Percentiles rank a stretch among this genome's conserved stretches.
These are phyloP conservation scores for Corrigiola litoralis DNA, from an alignment of 179 eudicot genomes.

Conservation along the genomic window DNA sequence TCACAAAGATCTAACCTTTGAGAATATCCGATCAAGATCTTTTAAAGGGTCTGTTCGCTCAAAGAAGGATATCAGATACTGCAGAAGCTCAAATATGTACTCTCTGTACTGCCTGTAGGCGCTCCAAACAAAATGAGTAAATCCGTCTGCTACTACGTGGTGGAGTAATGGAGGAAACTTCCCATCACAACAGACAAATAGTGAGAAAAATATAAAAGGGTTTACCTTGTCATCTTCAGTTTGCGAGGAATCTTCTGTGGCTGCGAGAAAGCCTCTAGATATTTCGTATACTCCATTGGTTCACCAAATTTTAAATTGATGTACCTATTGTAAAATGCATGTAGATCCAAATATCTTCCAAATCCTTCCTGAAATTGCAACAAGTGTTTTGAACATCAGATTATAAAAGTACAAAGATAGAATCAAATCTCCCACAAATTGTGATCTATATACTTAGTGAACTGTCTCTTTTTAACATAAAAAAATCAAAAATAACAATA, in stretches of 20 bases:
- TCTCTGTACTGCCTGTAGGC: constrained; percentile 73
- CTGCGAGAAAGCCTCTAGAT: constrained; percentile 63
- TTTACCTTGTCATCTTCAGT: constrained; percentile 61
- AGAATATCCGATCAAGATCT: constrained; percentile 88
- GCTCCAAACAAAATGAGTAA: constrained; percentile 5
- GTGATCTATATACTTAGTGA: no score
- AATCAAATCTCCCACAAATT: no score
- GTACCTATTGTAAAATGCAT: constrained; percentile 77
- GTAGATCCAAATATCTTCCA: constrained; percentile 90
- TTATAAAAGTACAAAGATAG: not conserved
- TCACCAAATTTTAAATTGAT: constrained; percentile 88
- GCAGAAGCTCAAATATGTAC: constrained; percentile 67
- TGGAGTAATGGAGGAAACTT: not conserved
- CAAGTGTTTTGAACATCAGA: not conserved
- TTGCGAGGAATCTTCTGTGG: constrained; percentile 65
- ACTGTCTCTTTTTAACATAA: no score
- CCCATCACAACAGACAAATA: not conserved
- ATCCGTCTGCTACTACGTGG: not conserved
- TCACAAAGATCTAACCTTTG: constrained; percentile 52
- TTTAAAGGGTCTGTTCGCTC: constrained; percentile 93
- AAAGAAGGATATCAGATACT: constrained; percentile 70
- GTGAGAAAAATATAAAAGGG: not conserved
- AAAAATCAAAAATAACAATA: no score
- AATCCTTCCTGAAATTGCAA: constrained; percentile 64
- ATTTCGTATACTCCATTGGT: constrained; percentile 69